A percentile compares a stretch with the other conserved stretches of the same genome.
Conservation (phyloP, 1,139 yeast genomes). For the Ogataea hybrid region DNA sequence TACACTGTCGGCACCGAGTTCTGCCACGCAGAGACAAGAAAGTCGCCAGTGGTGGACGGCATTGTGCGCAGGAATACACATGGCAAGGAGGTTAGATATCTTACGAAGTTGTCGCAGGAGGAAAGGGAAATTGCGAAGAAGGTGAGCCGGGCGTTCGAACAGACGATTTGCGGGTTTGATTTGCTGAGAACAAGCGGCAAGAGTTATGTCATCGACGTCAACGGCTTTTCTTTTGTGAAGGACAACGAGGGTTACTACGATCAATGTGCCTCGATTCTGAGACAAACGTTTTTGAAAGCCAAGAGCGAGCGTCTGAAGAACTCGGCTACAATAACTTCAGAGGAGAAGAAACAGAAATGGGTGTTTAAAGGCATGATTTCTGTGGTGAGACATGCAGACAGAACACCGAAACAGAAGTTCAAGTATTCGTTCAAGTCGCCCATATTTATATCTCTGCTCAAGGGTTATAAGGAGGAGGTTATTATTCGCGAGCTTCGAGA, state of each 20-base stretch:
- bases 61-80: slow-evolving; percentile 96
- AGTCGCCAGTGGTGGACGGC: slow-evolving; percentile 98
- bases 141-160: slow-evolving; percentile 76
- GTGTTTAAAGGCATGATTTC: slow-evolving; percentile 89
- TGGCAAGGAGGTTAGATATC: slow-evolving; percentile 92
- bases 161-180: slow-evolving; percentile 98
- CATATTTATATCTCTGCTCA: slow-evolving; percentile 78
- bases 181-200: slow-evolving; percentile 83
- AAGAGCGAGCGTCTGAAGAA: slow-evolving; percentile 44
- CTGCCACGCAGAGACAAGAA: slow-evolving; percentile 98
- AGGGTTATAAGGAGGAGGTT: slow-evolving; percentile 95
- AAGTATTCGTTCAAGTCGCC: slow-evolving; percentile 92
- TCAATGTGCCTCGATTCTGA: slow-evolving; percentile 72
- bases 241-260: slow-evolving; percentile 88
- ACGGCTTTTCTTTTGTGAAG: slow-evolving; percentile 97
- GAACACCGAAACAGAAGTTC: slow-evolving; percentile 98
- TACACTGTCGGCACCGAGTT: slow-evolving; percentile 89
- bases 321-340: slow-evolving; percentile 31
- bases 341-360: slow-evolving; percentile 94
- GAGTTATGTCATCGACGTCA: slow-evolving; percentile 94
- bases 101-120: slow-evolving; percentile 71
- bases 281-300: slow-evolving; percentile 69
- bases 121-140: slow-evolving; percentile 80
- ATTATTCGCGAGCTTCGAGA: slow-evolving; percentile 89
- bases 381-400: slow-evolving; percentile 94